These are phyloP conservation scores for Leishmania martiniquensis DNA, from an alignment of 208 protist genomes.

Conservation along the genomic window DNA sequence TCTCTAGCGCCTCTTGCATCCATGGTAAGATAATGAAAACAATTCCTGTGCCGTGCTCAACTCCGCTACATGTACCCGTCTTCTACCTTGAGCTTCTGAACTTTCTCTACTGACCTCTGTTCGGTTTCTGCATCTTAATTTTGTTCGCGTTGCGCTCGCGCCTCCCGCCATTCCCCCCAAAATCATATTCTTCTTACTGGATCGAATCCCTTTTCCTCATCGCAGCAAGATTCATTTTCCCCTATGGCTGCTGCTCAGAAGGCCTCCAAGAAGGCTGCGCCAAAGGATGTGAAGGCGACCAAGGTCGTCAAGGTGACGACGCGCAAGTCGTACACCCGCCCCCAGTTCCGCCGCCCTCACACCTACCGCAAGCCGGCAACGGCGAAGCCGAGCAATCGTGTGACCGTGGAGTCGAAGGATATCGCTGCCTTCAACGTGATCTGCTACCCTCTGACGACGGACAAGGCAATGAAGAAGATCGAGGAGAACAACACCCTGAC, in stretches of 20 bases:
- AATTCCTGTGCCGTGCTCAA: background rate
- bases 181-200: background rate
- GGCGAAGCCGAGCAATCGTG: conserved; percentile 93
- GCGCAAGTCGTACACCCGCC: conserved; percentile 96
- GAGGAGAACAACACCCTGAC: conserved; percentile 99
- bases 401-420: conserved; percentile 85
- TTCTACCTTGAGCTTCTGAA: background rate
- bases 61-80: background rate
- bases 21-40: background rate
- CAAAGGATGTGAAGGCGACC: conserved; percentile 67
- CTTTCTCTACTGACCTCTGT: background rate
- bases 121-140: background rate
- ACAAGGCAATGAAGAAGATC: conserved; percentile 99
- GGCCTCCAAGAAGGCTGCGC: conserved; percentile 53
- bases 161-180: background rate
- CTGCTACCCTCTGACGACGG: conserved; percentile 98
- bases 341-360: conserved; percentile 97
- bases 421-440: conserved; percentile 93
- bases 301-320: conserved; percentile 90
- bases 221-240: conserved; percentile 1
- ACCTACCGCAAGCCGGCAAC: conserved; percentile 91
- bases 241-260: conserved; percentile 62
- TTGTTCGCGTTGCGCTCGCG: background rate
- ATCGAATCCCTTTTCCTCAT: background rate
- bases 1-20: background rate